These are phyloP conservation scores for Podospora conica DNA, from an alignment of 495 filamentous ascomycete species.

Conservation along the genomic window DNA sequence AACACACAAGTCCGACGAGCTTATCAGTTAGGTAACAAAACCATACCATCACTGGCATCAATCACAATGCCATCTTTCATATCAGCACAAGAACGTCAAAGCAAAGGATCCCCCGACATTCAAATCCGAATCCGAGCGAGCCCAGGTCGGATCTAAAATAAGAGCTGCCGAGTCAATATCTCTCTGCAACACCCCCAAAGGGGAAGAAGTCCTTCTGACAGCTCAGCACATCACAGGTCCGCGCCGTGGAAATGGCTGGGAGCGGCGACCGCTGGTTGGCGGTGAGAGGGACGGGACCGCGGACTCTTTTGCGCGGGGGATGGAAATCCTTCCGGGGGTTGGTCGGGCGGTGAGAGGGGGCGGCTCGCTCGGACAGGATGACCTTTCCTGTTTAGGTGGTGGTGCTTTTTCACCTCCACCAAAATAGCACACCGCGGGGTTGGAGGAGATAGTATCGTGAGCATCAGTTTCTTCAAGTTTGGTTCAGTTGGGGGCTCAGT, in stretches of 20 bases:
- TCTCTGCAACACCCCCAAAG: neutral
- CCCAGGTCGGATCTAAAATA: neutral
- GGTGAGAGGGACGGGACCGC: neutral
- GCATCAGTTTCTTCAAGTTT: neutral
- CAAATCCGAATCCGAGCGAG: neutral
- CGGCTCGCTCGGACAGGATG: neutral
- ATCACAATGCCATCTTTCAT: neutral
- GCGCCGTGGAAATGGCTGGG: neutral
- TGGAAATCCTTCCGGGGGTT: neutral
- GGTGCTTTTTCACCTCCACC: neutral
- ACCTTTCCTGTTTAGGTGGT: neutral
- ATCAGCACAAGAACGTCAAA: no score
- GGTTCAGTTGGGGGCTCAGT: constrained; percentile 7
- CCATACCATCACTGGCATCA: neutral
- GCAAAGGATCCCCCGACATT: no score
- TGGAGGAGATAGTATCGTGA: neutral
- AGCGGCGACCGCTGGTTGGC: neutral
- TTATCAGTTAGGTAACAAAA: neutral
- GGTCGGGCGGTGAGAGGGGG: neutral
- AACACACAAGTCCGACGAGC: no score
- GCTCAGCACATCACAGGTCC: neutral
- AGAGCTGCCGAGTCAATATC: neutral
- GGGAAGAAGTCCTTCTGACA: neutral
- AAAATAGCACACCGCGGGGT: neutral
- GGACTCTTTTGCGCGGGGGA: no score